These are phyloP conservation scores for Botryosphaeria agaves DNA, from an alignment of 2,329 filamentous ascomycete genomes.

Conservation along the genomic window DNA sequence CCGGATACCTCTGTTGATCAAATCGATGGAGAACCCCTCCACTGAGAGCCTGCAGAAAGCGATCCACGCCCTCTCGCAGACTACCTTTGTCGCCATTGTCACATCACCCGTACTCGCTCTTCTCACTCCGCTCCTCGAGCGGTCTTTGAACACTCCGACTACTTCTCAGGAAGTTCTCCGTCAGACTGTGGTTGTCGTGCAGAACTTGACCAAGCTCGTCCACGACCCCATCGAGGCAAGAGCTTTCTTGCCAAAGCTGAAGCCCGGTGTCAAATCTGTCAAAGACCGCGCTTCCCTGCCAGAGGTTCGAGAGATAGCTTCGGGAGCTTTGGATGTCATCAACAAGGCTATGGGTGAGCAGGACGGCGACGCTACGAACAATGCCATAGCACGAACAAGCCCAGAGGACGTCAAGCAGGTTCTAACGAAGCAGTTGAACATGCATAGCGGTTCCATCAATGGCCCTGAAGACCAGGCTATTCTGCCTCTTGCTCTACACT, in stretches of 20 bases:
- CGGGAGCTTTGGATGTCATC: conserved; percentile 69
- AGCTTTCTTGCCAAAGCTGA: conserved; percentile 85
- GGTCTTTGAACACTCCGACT: conserved; percentile 76
- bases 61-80: conserved; percentile 90
- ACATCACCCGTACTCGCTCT: conserved; percentile 90
- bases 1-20: conserved; percentile 78
- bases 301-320: conserved; percentile 81
- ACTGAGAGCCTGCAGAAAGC: conserved; percentile 81
- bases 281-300: conserved; percentile 78
- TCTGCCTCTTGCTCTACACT: conserved; percentile 51
- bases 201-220: conserved; percentile 96
- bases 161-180: conserved; percentile 89
- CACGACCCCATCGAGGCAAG: conserved; percentile 90
- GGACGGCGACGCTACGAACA: conserved; percentile 37
- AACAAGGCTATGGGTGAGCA: conserved; percentile 73
- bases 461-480: conserved; percentile 43
- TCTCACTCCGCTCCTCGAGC: conserved; percentile 84
- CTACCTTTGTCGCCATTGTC: conserved; percentile 94
- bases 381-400: conserved; percentile 45
- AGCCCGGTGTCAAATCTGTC: conserved; percentile 83
- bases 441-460: conserved; percentile 42
- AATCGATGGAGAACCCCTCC: conserved; percentile 89
- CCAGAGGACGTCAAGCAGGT: conserved; percentile 57
- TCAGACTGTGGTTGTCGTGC: conserved; percentile 89
- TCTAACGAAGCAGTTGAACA: conserved; percentile 60